These are phyloP conservation scores for Saccharomycopsis malanga DNA, from an alignment of 805 yeast genomes.

Conservation along the genomic window DNA sequence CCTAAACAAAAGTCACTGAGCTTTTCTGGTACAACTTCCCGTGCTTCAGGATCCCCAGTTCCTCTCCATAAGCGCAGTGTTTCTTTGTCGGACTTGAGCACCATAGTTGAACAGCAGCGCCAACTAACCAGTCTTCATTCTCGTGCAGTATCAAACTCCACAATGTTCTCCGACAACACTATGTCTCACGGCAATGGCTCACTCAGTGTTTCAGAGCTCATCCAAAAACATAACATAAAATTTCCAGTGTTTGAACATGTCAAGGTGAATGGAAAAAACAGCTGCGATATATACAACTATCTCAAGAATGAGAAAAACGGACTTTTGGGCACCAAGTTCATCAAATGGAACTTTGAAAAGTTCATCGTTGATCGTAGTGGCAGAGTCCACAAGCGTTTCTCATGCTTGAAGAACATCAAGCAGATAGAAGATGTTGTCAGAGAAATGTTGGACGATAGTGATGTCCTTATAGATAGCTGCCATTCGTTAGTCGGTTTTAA, in stretches of 20 bases:
- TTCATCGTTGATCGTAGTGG: slow-evolving; percentile 56
- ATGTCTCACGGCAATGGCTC: not conserved
- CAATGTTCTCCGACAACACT: not conserved
- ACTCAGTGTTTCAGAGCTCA: not conserved
- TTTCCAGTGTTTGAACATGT: slow-evolving; percentile 75
- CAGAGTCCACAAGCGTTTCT: slow-evolving; percentile 42
- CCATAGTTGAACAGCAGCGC: not conserved
- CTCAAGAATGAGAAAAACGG: slow-evolving; percentile 60
- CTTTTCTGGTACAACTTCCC: slow-evolving; percentile 54
- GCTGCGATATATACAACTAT: slow-evolving; percentile 74
- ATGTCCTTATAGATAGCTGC: slow-evolving; percentile 1
- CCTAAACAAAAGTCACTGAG: too few species aligned
- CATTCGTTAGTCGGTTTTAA: slow-evolving; percentile 13
- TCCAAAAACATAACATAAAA: slow-evolving; percentile 6
- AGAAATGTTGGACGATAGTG: slow-evolving; percentile 1
- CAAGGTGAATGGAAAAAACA: slow-evolving; percentile 71
- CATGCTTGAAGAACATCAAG: slow-evolving; percentile 12
- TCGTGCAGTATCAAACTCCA: not conserved
- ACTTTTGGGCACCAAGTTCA: slow-evolving; percentile 57
- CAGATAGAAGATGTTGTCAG: slow-evolving; percentile 9
- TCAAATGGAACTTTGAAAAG: slow-evolving; percentile 77
- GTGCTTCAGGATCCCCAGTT: slow-evolving; percentile 31
- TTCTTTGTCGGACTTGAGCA: slow-evolving; percentile 8
- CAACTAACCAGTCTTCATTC: slow-evolving; percentile 1
- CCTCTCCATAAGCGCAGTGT: slow-evolving; percentile 9